These are phyloP conservation scores for Dendrobium nobile DNA, from an alignment of 106 monocot genomes.

Conservation along the genomic window DNA sequence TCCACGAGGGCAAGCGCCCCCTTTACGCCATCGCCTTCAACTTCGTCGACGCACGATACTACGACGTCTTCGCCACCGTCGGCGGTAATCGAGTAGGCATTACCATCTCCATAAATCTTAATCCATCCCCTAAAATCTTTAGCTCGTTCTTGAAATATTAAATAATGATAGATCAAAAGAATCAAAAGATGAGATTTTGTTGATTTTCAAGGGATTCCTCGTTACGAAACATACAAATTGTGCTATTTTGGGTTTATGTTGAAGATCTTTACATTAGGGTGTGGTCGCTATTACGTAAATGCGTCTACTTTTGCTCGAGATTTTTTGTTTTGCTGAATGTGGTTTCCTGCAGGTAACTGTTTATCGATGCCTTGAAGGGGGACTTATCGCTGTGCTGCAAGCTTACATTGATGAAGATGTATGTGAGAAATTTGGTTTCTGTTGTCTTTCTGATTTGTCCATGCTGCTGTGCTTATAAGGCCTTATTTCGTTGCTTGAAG, in stretches of 20 bases:
- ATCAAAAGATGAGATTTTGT: background rate
- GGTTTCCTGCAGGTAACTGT: constrained; percentile 57
- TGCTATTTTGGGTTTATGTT: background rate
- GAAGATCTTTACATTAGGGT: too few species aligned
- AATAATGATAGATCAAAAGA: background rate
- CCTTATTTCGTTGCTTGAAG: background rate
- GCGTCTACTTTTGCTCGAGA: too few species aligned
- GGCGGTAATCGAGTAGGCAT: constrained; percentile 72
- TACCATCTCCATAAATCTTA: constrained; percentile 1
- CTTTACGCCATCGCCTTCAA: constrained; percentile 98
- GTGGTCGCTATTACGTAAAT: too few species aligned
- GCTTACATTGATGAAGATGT: constrained; percentile 95
- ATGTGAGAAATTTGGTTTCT: constrained; percentile 12
- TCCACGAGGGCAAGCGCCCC: constrained; percentile 89
- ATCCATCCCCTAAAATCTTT: background rate
- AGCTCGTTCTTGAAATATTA: background rate
- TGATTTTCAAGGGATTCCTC: background rate
- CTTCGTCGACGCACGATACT: constrained; percentile 86
- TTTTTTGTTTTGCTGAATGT: background rate
- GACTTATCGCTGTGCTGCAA: constrained; percentile 68
- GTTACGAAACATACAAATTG: background rate
- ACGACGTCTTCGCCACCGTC: constrained; percentile 93
- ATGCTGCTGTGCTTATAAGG: background rate
- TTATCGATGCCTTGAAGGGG: constrained; percentile 84
- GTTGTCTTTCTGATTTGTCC: background rate